phyloP scores from a whole-genome alignment of 108 stramenopile species.

The Discostella stelligeroides region DNA sequence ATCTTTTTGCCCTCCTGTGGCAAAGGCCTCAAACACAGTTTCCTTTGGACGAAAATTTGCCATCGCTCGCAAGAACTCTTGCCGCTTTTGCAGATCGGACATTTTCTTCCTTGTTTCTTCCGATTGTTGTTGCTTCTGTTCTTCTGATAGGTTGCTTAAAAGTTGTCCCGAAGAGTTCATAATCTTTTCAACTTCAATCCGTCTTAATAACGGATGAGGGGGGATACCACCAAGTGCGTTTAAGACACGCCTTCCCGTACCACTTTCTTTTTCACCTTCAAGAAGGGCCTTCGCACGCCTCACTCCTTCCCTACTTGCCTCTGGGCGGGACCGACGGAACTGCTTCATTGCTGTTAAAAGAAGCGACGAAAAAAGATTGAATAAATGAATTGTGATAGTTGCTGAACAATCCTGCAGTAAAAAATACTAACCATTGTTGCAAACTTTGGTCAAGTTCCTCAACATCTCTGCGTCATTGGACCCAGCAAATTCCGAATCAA shows the following conservation, averaged over 20 bases:
- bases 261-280: slow-evolving; percentile 71
- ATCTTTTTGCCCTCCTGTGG: slow-evolving; percentile 82
- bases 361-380: slow-evolving; percentile 27
- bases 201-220: slow-evolving; percentile 76
- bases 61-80: slow-evolving; percentile 87
- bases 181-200: slow-evolving; percentile 59
- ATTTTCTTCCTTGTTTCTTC: slow-evolving; percentile 45
- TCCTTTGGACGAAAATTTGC: slow-evolving; percentile 94
- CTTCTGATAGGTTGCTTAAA: background rate
- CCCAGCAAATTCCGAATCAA: slow-evolving; percentile 80
- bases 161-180: slow-evolving; percentile 21
- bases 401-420: background rate
- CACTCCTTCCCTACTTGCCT: slow-evolving; percentile 85
- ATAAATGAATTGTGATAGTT: background rate
- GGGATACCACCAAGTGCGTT: slow-evolving; percentile 58
- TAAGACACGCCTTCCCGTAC: slow-evolving; percentile 64
- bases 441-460: slow-evolving; percentile 63
- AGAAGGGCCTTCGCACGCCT: slow-evolving; percentile 84
- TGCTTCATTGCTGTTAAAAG: slow-evolving; percentile 89
- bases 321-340: slow-evolving; percentile 91
- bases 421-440: slow-evolving; percentile 62
- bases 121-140: slow-evolving; percentile 14
- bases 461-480: slow-evolving; percentile 71
- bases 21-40: slow-evolving; percentile 96
- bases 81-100: slow-evolving; percentile 60